Evolutionary conservation across 164 flowering plant genomes (phyloP), one percentile per base, ranked within the genome.

Genomic region (Chimonanthus salicifolius): DNA sequence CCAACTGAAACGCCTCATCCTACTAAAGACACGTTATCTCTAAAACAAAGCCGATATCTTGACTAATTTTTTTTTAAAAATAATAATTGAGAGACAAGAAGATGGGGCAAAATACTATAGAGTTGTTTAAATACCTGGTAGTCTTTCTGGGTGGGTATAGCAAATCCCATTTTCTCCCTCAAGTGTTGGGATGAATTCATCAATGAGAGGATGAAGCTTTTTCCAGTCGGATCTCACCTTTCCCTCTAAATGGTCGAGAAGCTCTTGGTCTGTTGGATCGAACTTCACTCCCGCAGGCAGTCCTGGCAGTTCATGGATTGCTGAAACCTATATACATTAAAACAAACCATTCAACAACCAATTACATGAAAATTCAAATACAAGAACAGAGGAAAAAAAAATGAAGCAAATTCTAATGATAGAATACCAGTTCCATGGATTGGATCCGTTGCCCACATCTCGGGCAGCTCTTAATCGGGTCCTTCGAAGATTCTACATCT

Each of bases 271-370:
- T 0, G 83, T 86, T 3, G 98, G 99, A 83, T 95, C 98, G 68
- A 95, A 95, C 79, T 89, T 93, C 81, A 95, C 97, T 47, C 99
- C 99, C 0, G 99, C 98, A 15, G 99, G 99, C 65, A 95, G 72
- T 5, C 99, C 97, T 3, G 93, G 96, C 80, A 91, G 83, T 62
- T 90, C 87, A 66, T 87, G 87, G 73, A 92, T 71, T 58, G 82
- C 86, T 1, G 33, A 33, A 33, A 68, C 83, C 91, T 84, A 10
- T 7, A 2, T 54, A 54, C 11, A 3, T 13, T 5, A 54, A 54
- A 54, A 54, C 60, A 13, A 13, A 13, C n/a, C n/a, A 54, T 54
- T 54, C 10, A 33, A 33, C 33, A 33, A 33, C 0, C 33, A 33
- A 33, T 33, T 33, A 33, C 33, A 33, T 33, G 33, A 33, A 33